Conservation (phyloP, 768 basidiomycete genomes). For the Holtermannia corniformis region DNA sequence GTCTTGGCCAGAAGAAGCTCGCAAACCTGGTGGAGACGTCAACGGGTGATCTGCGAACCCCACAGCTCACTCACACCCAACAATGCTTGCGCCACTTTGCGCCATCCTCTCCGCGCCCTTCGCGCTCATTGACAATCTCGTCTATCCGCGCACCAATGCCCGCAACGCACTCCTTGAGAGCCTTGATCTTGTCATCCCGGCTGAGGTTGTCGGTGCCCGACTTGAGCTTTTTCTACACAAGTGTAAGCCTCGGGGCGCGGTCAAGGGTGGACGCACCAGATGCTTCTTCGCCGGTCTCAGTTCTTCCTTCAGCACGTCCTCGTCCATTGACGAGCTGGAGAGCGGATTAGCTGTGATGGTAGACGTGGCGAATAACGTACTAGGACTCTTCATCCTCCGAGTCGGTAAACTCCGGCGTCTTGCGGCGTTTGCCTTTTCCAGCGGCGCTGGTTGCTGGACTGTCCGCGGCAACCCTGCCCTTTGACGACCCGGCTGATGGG, state of each 20-base stretch:
- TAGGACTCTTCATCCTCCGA: constrained; percentile 85
- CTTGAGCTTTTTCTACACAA: constrained; percentile 82
- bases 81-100: constrained; percentile 85
- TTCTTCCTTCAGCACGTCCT: constrained; percentile 82
- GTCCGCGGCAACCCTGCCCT: constrained; percentile 10
- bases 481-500: constrained; percentile 2
- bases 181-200: constrained; percentile 89
- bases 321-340: constrained; percentile 86
- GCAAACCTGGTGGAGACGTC: constrained; percentile 56
- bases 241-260: background rate
- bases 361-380: constrained; percentile 47
- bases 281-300: constrained; percentile 94
- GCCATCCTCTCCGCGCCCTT: constrained; percentile 66
- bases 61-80: constrained; percentile 69
- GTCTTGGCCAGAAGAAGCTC: constrained; percentile 94
- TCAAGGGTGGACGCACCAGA: constrained; percentile 50
- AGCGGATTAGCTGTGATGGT: background rate
- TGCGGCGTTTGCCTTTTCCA: constrained; percentile 76
- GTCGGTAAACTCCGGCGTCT: constrained; percentile 94
- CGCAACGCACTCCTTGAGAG: constrained; percentile 87
- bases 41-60: background rate
- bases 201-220: constrained; percentile 85
- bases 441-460: constrained; percentile 56
- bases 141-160: constrained; percentile 91
- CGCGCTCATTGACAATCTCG: constrained; percentile 62